Percentiles rank a stretch among this genome's conserved stretches.
phyloP scores from a whole-genome alignment of 1,139 yeast species.

The Saccharomyces hybrid region DNA sequence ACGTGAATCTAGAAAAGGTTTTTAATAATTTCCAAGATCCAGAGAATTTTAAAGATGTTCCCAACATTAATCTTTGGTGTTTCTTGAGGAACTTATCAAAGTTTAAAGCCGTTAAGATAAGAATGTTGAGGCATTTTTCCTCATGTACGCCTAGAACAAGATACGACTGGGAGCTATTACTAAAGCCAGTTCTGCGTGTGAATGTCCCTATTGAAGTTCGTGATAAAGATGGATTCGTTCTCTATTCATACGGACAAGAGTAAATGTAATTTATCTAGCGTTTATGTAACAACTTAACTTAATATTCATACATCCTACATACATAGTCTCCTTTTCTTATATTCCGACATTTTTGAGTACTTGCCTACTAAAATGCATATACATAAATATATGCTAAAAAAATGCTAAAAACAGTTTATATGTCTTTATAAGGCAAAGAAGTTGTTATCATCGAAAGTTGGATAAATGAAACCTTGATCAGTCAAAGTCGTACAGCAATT shows the following conservation, averaged over 20 bases:
- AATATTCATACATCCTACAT: not conserved
- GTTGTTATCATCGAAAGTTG: conserved; percentile 59
- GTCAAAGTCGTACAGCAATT: conserved; percentile 46
- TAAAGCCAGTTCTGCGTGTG: conserved; percentile 31
- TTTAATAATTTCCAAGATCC: conserved; percentile 25
- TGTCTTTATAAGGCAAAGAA: conserved; percentile 42
- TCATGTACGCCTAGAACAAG: conserved; percentile 34
- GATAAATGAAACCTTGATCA: conserved; percentile 59
- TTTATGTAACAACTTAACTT: not conserved
- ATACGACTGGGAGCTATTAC: conserved; percentile 33
- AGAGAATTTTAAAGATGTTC: conserved; percentile 27
- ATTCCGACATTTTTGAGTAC: not conserved
- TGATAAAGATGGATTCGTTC: conserved; percentile 33
- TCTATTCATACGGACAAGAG: conserved; percentile 28
- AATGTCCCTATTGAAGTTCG: conserved; percentile 32
- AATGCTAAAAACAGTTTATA: not conserved
- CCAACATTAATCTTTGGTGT: conserved; percentile 29
- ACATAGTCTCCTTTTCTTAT: too few relatives aligned
- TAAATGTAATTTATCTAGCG: not conserved
- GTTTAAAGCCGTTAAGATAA: conserved; percentile 32
- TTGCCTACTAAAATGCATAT: not conserved
- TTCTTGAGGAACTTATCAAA: conserved; percentile 30
- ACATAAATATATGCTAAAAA: not conserved
- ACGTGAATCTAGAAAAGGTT: conserved; percentile 13
- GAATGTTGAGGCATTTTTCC: conserved; percentile 32